Conservation (phyloP, 2,329 filamentous ascomycete genomes). For the Sordariomycetes sp. region DNA sequence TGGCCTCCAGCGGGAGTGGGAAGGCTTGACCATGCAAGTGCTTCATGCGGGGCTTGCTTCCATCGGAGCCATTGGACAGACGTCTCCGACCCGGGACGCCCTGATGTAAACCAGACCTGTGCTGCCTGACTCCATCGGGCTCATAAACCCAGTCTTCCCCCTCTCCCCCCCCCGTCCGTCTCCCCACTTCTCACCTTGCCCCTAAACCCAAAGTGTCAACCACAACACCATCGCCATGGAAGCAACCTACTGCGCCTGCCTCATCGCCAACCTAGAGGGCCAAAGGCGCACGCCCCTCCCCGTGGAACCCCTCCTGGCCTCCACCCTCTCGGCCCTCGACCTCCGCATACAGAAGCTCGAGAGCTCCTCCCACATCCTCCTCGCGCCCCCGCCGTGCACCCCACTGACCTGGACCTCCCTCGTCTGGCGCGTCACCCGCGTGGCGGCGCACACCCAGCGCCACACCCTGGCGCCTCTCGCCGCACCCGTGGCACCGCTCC, state of each 20-base stretch:
- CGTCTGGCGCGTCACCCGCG: not conserved
- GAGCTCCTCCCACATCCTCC: not conserved
- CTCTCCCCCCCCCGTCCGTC: not conserved
- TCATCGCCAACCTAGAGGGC: not conserved
- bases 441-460: not conserved
- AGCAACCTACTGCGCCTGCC: not conserved
- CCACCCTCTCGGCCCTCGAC: not conserved
- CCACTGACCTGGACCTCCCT: not conserved
- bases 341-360: not conserved
- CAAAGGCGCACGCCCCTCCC: not conserved
- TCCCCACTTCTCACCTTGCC: not conserved
- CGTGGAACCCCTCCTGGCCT: not conserved
- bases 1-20: not conserved
- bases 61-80: not conserved
- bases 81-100: not conserved
- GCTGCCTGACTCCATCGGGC: not conserved
- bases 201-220: not conserved
- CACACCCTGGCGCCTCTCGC: not conserved
- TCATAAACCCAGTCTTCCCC: not conserved
- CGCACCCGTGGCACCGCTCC: not conserved
- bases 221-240: not conserved
- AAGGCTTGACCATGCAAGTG: not conserved
- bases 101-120: not conserved
- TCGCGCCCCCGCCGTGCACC: not conserved
- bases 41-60: not conserved